phyloP scores from a whole-genome alignment of 805 yeast species.

The Saturnispora halmiae region DNA sequence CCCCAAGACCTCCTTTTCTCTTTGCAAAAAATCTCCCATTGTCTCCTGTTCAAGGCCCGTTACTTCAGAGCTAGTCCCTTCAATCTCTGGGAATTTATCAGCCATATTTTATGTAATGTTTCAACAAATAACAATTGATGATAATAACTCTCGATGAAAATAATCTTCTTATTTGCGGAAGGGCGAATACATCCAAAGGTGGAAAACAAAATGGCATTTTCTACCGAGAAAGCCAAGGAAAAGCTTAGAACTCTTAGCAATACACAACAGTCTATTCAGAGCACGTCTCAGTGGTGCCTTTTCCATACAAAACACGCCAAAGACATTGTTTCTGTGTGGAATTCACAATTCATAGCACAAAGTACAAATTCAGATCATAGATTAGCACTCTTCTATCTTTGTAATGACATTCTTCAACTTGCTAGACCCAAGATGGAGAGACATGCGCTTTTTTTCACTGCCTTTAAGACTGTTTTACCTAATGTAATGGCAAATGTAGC shows the following conservation, averaged over 20 bases:
- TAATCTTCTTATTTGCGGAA: neutral
- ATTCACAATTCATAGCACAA: conserved; percentile 10
- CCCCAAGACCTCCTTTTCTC: conserved; percentile 62
- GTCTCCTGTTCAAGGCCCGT: conserved; percentile 23
- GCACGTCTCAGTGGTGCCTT: conserved; percentile 63
- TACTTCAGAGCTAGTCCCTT: conserved; percentile 29
- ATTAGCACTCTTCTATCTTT: conserved; percentile 49
- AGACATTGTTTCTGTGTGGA: conserved; percentile 31
- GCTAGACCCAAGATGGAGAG: conserved; percentile 50
- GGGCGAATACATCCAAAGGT: no score
- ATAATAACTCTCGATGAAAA: conserved; percentile 1
- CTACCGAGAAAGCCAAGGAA: conserved; percentile 39
- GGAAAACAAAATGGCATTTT: conserved; percentile 44
- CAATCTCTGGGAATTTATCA: conserved; percentile 68
- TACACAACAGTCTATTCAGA: conserved; percentile 63
- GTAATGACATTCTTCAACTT: conserved; percentile 78
- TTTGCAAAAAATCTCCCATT: conserved; percentile 48
- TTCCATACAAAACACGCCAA: conserved; percentile 55
- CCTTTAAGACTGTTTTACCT: conserved; percentile 46
- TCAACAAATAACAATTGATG: neutral
- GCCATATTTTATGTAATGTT: conserved; percentile 39
- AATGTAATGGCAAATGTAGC: conserved; percentile 25
- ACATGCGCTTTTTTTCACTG: conserved; percentile 43
- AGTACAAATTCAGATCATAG: conserved; percentile 28
- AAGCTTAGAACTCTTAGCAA: conserved; percentile 43